A percentile compares a stretch with the other conserved stretches of the same genome.
phyloP scores from a whole-genome alignment of 768 basidiomycete genomes.

The Galerina marginata region DNA sequence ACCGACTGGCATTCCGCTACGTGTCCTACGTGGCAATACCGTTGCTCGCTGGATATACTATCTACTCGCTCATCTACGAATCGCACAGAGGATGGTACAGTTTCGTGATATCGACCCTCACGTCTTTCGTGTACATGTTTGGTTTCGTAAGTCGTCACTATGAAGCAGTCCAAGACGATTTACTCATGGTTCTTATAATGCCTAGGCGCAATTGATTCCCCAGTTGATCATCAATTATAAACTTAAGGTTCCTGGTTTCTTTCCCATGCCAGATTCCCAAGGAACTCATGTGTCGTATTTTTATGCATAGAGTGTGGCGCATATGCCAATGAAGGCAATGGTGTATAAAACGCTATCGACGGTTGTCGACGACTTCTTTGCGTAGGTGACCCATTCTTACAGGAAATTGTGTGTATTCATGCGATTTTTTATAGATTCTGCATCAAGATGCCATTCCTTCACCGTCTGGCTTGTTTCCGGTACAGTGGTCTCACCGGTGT shows the following conservation, averaged over 20 bases:
- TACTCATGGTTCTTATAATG: slow-evolving; percentile 13
- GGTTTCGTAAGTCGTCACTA: slow-evolving; percentile 80
- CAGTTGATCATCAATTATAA: slow-evolving; percentile 98
- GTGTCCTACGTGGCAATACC: slow-evolving; percentile 92
- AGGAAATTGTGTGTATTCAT: slow-evolving; percentile 14
- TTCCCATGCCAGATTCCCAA: slow-evolving; percentile 12
- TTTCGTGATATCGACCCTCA: slow-evolving; percentile 91
- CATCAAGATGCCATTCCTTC: slow-evolving; percentile 96
- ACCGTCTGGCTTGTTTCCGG: slow-evolving; percentile 88
- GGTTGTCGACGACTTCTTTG: slow-evolving; percentile 91
- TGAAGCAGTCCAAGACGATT: slow-evolving; percentile 1
- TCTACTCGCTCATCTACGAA: slow-evolving; percentile 82
- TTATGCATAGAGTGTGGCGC: slow-evolving; percentile 79
- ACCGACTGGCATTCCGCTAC: slow-evolving; percentile 92
- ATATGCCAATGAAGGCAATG: slow-evolving; percentile 99
- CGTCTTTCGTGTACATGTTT: slow-evolving; percentile 95
- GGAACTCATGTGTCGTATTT: slow-evolving; percentile 2
- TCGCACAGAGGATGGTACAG: slow-evolving; percentile 96
- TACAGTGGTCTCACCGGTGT: slow-evolving; percentile 32
- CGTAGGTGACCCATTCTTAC: slow-evolving; percentile 52
- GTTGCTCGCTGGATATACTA: slow-evolving; percentile 72
- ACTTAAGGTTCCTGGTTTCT: slow-evolving; percentile 69
- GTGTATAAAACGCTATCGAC: slow-evolving; percentile 92
- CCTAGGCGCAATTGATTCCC: slow-evolving; percentile 83
- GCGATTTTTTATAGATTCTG: slow-evolving; percentile 64